phyloP scores from a whole-genome alignment of 768 basidiomycete genomes.

The Phaeotremella fagi region DNA sequence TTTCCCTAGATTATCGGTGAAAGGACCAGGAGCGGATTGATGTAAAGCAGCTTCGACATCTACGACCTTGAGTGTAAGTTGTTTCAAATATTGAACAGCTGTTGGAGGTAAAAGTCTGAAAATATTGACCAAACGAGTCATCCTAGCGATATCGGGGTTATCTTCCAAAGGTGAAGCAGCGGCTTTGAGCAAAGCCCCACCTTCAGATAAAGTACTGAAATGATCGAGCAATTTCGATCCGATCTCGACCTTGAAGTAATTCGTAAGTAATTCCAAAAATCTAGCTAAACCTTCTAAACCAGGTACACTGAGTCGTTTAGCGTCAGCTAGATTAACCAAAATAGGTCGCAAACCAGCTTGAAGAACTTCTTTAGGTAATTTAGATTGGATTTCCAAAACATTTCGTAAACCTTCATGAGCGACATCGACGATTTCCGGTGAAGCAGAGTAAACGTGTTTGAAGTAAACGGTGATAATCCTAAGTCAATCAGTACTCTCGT shows the following conservation, averaged over 20 bases:
- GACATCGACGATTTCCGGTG: constrained; percentile 85
- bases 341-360: constrained; percentile 95
- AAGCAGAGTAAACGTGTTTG: constrained; percentile 92
- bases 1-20: constrained; percentile 84
- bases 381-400: constrained; percentile 80
- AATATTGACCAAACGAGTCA: constrained; percentile 92
- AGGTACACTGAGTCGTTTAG: constrained; percentile 83
- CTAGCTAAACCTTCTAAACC: constrained; percentile 87
- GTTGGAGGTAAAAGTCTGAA: constrained; percentile 87
- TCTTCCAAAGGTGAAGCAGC: constrained; percentile 71
- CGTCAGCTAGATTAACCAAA: constrained; percentile 94
- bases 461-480: constrained; percentile 96
- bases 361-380: constrained; percentile 88
- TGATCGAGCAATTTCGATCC: constrained; percentile 96
- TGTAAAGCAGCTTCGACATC: constrained; percentile 88
- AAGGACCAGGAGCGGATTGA: constrained; percentile 81
- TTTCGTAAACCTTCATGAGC: constrained; percentile 88
- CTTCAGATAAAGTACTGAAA: constrained; percentile 85
- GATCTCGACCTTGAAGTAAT: constrained; percentile 99
- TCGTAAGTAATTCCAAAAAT: constrained; percentile 85
- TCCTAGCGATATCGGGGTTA: constrained; percentile 84
- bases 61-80: constrained; percentile 79
- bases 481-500: constrained; percentile 5
- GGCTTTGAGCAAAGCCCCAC: constrained; percentile 73
- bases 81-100: constrained; percentile 84